phyloP scores from a whole-genome alignment of 192 early-diverging fungal genomes.

The Nowakowskiella sp. region DNA sequence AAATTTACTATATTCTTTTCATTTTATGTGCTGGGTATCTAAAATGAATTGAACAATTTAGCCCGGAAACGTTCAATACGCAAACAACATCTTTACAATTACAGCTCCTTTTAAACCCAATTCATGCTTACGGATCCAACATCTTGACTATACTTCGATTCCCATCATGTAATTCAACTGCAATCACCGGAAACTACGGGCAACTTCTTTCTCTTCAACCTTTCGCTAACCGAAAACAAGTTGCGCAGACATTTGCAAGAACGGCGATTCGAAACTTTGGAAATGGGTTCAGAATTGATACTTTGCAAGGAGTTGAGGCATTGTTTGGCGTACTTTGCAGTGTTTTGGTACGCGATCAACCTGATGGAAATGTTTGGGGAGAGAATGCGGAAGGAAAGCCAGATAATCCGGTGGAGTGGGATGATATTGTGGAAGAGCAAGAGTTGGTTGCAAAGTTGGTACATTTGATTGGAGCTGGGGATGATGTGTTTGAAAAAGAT shows the following conservation, averaged over 20 bases:
- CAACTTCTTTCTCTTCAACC: slow-evolving; percentile 78
- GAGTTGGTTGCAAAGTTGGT: slow-evolving; percentile 69
- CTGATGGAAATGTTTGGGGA: slow-evolving; percentile 59
- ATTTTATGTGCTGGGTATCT: slow-evolving; percentile 6
- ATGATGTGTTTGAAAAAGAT: slow-evolving; percentile 67
- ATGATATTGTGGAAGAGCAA: slow-evolving; percentile 89
- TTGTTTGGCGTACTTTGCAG: slow-evolving; percentile 69
- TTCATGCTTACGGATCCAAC: slow-evolving; percentile 61
- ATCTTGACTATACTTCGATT: slow-evolving; percentile 39
- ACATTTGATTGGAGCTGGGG: slow-evolving; percentile 26
- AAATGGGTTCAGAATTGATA: slow-evolving; percentile 41
- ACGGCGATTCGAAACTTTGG: slow-evolving; percentile 16
- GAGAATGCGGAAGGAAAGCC: slow-evolving; percentile 12
- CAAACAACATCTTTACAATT: slow-evolving; percentile 67
- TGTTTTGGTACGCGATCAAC: slow-evolving; percentile 75
- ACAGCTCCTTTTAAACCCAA: slow-evolving; percentile 74
- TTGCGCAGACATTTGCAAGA: slow-evolving; percentile 70
- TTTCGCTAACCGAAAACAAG: slow-evolving; percentile 69
- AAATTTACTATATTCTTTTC: neutral
- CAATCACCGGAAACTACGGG: slow-evolving; percentile 70
- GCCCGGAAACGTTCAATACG: slow-evolving; percentile 61
- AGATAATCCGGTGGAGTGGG: slow-evolving; percentile 62
- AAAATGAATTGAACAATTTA: slow-evolving; percentile 12
- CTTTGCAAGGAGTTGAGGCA: slow-evolving; percentile 67
- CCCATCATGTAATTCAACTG: slow-evolving; percentile 47